Base-by-base conservation (phyloP, 129 eudicot species). In the Erigeron canadensis region DNA sequence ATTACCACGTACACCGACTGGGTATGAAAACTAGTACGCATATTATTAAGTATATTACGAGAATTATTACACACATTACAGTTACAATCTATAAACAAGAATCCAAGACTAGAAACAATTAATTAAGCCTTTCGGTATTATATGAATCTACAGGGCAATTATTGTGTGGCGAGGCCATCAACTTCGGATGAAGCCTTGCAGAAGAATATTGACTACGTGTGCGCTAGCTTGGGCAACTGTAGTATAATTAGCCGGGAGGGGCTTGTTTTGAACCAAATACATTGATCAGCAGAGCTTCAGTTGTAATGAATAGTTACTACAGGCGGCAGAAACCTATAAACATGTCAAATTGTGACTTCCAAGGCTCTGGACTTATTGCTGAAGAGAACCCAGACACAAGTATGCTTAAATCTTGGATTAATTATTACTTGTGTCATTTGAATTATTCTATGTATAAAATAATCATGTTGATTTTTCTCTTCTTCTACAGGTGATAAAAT, bases 91-190 rank as follows among this genome's bases (percentile, higher is more conserved):
- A n/a, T n/a, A n/a, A n/a, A n/a, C n/a, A n/a, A n/a, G n/a, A n/a
- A n/a, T n/a, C n/a, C n/a, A n/a, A n/a, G n/a, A n/a, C n/a, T n/a
- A n/a, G n/a, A n/a, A n/a, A n/a, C n/a, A n/a, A n/a, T n/a, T n/a
- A n/a, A n/a, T n/a, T n/a, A n/a, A n/a, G n/a, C n/a, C n/a, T n/a
- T n/a, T n/a, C n/a, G n/a, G n/a, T n/a, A n/a, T n/a, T n/a, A n/a
- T n/a, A n/a, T n/a, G n/a, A n/a, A n/a, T n/a, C n/a, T n/a, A n/a
- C n/a, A n/a, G n/a, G n/a, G n/a, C n/a, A n/a, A n/a, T 42, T 84
- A 86, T 86, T 84, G 89, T 62, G 72, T 78, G 15, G 86, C 86
- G 6, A 78, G 79, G 38, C 86, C 89, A 6, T 81, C 86, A 10
- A 12, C 86, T 2, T 18, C 71, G 3, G 71, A 78, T 9, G 70